Conservation (phyloP, 441 rosid genomes). For the Populus tomentosa region DNA sequence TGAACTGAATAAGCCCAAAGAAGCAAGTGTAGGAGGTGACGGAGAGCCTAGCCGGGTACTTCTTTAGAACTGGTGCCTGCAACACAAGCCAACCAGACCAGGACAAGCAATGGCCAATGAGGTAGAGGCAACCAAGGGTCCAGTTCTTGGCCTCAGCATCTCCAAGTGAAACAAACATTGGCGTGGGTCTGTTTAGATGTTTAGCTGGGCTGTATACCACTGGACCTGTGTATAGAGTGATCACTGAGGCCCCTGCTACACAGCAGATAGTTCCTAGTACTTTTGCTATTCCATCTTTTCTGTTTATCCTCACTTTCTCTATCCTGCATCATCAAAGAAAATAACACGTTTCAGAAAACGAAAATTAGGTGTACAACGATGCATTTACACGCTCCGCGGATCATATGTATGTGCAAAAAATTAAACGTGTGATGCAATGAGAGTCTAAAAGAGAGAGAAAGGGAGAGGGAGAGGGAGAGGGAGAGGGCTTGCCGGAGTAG, state of each 20-base stretch:
- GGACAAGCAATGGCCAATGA: constrained; percentile 93
- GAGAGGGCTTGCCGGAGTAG: constrained; percentile 59
- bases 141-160: constrained; percentile 77
- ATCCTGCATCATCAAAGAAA: constrained; percentile 49
- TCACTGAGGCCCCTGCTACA: constrained; percentile 91
- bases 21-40: constrained; percentile 94
- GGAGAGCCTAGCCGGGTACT: constrained; percentile 94
- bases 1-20: constrained; percentile 93
- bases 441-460: background rate
- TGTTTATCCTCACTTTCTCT: constrained; percentile 74
- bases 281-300: constrained; percentile 89
- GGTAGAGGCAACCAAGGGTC: constrained; percentile 87
- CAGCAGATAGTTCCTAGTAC: constrained; percentile 74
- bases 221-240: constrained; percentile 90
- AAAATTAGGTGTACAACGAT: background rate
- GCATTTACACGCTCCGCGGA: background rate
- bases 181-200: constrained; percentile 25
- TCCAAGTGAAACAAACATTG: constrained; percentile 48
- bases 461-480: background rate
- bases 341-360: background rate
- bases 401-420: background rate
- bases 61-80: constrained; percentile 91
- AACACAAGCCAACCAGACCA: constrained; percentile 99
- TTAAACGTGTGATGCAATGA: background rate
- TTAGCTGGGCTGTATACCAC: constrained; percentile 62